Evolutionary conservation across 257 asterid species (phyloP), one percentile per base, ranked within the genome.

Genomic region (Fraxinus excelsior): DNA sequence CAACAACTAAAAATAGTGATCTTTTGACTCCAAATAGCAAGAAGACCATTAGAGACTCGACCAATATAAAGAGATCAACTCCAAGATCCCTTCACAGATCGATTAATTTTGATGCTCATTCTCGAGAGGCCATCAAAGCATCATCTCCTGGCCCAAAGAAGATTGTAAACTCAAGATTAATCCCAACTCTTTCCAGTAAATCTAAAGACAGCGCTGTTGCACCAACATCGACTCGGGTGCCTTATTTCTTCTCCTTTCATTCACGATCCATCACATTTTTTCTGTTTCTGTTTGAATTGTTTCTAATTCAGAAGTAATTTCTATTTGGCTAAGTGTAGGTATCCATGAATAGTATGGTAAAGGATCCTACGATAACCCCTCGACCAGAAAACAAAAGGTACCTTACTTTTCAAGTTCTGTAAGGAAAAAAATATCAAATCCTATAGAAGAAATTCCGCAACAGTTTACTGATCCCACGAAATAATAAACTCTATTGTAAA

Each of bases 11-110:
- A 79, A 82, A 73, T 73, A 76, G 62, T 62, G 88, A 76, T 5
- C 80, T 79, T 67, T 62, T 19, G 37, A 83, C 78, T 78, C 83
- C 88, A 25, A 76, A 60, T 70, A 76, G 81, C 74, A 88, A 77
- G 72, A 78, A 80, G 74, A 76, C 70, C 23, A 62, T 76, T 10
- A 80, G 26, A 80, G 83, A 72, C 23, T 81, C 83, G 18, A 56
- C 44, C 79, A 86, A 80, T 68, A 89, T 83, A 78, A 85, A 84
- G 82, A 82, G 80, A 72, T 73, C 90, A 46, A 79, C 72, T 78
- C 70, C 84, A 29, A 86, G 85, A 71, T 84, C 97, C 67, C 89
- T 88, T 82, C 96, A 89, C 83, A 81, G 82, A 90, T 84, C 97
- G 70, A 83, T 85, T 76, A 83, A 81, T 56, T 76, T 82, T 35